These are phyloP conservation scores for Neofusicoccum ribis DNA, from an alignment of 2,329 filamentous ascomycete genomes.

Conservation along the genomic window DNA sequence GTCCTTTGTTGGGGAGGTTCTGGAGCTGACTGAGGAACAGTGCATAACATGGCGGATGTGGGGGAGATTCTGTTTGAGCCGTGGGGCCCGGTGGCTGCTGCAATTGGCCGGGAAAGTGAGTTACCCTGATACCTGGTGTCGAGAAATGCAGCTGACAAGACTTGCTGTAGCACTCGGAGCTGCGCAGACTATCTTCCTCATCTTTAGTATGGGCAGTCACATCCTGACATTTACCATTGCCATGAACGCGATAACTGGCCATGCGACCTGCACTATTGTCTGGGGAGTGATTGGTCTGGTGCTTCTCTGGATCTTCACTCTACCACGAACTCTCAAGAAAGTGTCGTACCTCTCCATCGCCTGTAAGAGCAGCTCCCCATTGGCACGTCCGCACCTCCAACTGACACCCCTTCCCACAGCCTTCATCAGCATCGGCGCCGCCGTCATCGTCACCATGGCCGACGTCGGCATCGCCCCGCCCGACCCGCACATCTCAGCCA, in stretches of 20 bases:
- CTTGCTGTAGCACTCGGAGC: slow-evolving; percentile 1
- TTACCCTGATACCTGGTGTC: neutral
- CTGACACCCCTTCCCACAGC: slow-evolving; percentile 16
- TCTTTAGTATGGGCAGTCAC: slow-evolving; percentile 21
- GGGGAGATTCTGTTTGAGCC: slow-evolving; percentile 19
- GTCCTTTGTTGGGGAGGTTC: slow-evolving; percentile 57
- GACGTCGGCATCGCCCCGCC: slow-evolving; percentile 30
- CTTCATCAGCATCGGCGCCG: slow-evolving; percentile 35
- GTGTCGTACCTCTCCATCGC: slow-evolving; percentile 63
- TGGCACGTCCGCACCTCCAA: neutral
- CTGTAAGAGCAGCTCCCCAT: slow-evolving; percentile 41
- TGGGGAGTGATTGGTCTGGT: slow-evolving; percentile 62
- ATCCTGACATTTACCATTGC: slow-evolving; percentile 24
- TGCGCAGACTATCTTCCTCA: slow-evolving; percentile 19
- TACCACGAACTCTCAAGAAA: slow-evolving; percentile 64
- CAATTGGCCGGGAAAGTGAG: slow-evolving; percentile 14
- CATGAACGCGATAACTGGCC: slow-evolving; percentile 22
- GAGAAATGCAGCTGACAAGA: neutral
- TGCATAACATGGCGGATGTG: slow-evolving; percentile 22
- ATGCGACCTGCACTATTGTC: slow-evolving; percentile 20
- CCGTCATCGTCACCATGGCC: slow-evolving; percentile 42
- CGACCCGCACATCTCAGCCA: slow-evolving; percentile 21
- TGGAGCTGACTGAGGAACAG: slow-evolving; percentile 44
- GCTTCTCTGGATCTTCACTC: slow-evolving; percentile 59
- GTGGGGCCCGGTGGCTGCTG: slow-evolving; percentile 16